Evolutionary conservation across 2,329 filamentous ascomycete genomes (phyloP).

Genomic region (Rutstroemia sp.): DNA sequence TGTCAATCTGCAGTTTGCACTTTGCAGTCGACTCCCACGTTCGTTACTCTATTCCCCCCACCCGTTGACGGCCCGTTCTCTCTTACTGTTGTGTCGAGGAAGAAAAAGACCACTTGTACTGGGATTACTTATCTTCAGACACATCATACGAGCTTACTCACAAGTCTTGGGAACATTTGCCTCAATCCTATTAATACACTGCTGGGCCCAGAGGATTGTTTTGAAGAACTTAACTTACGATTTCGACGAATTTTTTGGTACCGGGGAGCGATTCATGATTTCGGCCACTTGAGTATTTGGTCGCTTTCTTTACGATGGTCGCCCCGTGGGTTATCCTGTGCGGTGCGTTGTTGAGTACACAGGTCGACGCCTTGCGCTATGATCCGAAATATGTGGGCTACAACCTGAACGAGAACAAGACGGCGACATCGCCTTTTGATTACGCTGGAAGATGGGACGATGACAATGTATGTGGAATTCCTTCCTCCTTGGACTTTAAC

Average conservation of each 20-base stretch:
- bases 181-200: neutral
- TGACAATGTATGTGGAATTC: conserved; percentile 19
- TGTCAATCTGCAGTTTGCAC: conserved; percentile 2
- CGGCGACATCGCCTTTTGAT: conserved; percentile 46
- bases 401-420: conserved; percentile 49
- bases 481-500: neutral
- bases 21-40: conserved; percentile 8
- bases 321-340: conserved; percentile 3
- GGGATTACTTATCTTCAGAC: neutral
- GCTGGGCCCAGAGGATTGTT: neutral
- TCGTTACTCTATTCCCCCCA: conserved; percentile 5
- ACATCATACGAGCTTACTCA: conserved; percentile 1
- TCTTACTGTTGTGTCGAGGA: neutral
- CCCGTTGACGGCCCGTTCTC: neutral
- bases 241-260: neutral
- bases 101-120: neutral
- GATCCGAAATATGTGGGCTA: conserved; percentile 7
- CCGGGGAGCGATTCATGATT: conserved; percentile 6
- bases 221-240: neutral
- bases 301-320: conserved; percentile 8
- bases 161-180: neutral
- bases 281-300: conserved; percentile 6
- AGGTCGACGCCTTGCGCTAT: conserved; percentile 9
- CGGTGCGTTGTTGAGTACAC: conserved; percentile 4
- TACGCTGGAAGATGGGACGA: conserved; percentile 49